These are phyloP conservation scores for Carallia brachiata DNA, from an alignment of 345 rosid species.

Conservation along the genomic window DNA sequence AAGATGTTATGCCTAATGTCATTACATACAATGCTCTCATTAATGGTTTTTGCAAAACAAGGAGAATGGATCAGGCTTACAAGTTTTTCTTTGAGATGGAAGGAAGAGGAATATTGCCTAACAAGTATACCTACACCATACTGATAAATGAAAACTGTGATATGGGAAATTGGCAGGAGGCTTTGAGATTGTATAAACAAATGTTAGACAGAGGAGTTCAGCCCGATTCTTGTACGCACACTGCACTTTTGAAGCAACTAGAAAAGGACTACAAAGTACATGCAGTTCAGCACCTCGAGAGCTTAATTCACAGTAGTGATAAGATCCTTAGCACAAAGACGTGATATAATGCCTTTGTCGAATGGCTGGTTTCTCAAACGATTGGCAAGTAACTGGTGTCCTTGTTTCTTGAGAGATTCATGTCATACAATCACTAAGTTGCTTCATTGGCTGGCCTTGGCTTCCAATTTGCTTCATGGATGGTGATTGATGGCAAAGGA, in stretches of 20 bases:
- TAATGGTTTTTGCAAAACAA: conserved; percentile 56
- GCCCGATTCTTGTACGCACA: conserved; percentile 58
- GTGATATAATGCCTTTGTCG: conserved; percentile 13
- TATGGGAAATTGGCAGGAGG: conserved; percentile 53
- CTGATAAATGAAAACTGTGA: conserved; percentile 55
- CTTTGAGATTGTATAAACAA: conserved; percentile 59
- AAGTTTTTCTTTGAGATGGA: conserved; percentile 54
- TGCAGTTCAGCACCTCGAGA: conserved; percentile 48
- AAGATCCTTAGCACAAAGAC: conserved; percentile 15
- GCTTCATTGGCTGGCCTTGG: neutral
- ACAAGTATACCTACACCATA: conserved; percentile 71
- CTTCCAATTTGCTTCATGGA: too few species aligned
- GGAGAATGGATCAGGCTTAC: conserved; percentile 50
- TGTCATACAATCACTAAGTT: neutral
- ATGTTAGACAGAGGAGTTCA: conserved; percentile 59
- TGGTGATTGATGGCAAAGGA: neutral
- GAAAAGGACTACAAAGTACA: conserved; percentile 42
- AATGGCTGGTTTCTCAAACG: neutral
- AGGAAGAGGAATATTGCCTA: conserved; percentile 51
- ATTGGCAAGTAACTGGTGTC: neutral
- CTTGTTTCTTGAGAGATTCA: neutral
- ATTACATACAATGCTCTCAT: conserved; percentile 70
- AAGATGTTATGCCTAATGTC: conserved; percentile 56
- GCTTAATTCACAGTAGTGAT: conserved; percentile 31
- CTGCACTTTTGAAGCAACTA: conserved; percentile 57